These are phyloP conservation scores for Soucietia sequanensis DNA, from an alignment of 805 yeast genomes.

Conservation along the genomic window DNA sequence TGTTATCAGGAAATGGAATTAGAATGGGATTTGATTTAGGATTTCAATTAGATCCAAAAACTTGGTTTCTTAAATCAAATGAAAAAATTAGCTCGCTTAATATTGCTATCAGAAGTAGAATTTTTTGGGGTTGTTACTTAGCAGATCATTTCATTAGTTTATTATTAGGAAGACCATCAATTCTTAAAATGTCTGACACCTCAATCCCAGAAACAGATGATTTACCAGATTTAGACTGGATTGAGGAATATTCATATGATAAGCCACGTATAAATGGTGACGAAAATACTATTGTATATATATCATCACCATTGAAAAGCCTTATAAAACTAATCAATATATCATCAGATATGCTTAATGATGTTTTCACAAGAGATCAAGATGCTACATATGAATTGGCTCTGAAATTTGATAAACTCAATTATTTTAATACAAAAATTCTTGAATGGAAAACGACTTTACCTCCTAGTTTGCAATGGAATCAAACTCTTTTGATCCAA, in stretches of 20 bases:
- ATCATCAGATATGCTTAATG: constrained; percentile 44
- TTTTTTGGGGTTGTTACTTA: constrained; percentile 66
- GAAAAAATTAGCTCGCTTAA: constrained; percentile 48
- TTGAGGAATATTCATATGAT: constrained; percentile 53
- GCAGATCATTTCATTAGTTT: constrained; percentile 64
- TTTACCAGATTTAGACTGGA: constrained; percentile 60
- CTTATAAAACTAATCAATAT: constrained; percentile 42
- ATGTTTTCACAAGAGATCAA: constrained; percentile 41
- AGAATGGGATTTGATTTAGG: constrained; percentile 67
- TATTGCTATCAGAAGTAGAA: constrained; percentile 54
- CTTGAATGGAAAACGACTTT: constrained; percentile 51
- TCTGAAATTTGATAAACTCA: constrained; percentile 36
- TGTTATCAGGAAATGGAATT: constrained; percentile 59
- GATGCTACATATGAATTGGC: constrained; percentile 41
- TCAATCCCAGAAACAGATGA: constrained; percentile 59
- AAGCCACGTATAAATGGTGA: constrained; percentile 16
- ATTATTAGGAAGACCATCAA: constrained; percentile 57
- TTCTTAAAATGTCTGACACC: constrained; percentile 54
- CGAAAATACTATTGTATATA: constrained; percentile 24
- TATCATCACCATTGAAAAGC: constrained; percentile 43
- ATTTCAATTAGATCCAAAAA: constrained; percentile 58
- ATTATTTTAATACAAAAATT: constrained; percentile 49
- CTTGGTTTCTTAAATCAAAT: constrained; percentile 49
- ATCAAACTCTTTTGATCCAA: constrained; percentile 32
- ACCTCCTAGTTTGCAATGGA: constrained; percentile 52